A percentile compares a stretch with the other conserved stretches of the same genome.
phyloP scores from a whole-genome alignment of 768 basidiomycete genomes.

The Mycena pura region DNA sequence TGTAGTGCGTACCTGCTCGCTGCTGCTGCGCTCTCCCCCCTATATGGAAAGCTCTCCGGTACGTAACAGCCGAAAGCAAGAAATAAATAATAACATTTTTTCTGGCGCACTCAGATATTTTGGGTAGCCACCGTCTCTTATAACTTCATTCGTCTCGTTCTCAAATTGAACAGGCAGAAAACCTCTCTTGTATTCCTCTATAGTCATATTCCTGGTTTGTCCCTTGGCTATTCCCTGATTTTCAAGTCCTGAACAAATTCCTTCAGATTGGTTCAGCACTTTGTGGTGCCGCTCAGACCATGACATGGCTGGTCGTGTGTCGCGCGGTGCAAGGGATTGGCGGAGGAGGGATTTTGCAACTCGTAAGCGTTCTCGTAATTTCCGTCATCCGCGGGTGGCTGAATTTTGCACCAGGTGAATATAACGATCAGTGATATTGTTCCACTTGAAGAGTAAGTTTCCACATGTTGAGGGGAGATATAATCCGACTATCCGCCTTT shows the following conservation, averaged over 20 bases:
- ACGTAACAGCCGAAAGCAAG: conserved; percentile 35
- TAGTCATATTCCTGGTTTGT: conserved; percentile 71
- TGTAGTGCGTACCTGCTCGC: conserved; percentile 76
- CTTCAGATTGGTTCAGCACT: conserved; percentile 76
- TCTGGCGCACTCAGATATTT: conserved; percentile 18
- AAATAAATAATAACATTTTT: neutral
- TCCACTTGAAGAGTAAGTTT: conserved; percentile 71
- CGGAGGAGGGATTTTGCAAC: conserved; percentile 79
- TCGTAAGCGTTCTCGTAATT: conserved; percentile 46
- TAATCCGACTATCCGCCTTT: conserved; percentile 3
- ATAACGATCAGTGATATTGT: conserved; percentile 88
- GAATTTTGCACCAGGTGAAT: conserved; percentile 50
- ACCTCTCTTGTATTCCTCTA: conserved; percentile 69
- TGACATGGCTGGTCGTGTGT: conserved; percentile 78
- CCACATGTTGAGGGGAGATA: neutral
- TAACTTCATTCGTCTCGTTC: neutral
- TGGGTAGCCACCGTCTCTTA: conserved; percentile 1
- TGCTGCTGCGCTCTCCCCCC: conserved; percentile 67
- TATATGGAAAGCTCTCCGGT: conserved; percentile 83
- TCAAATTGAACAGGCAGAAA: conserved; percentile 58
- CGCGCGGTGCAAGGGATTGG: conserved; percentile 87
- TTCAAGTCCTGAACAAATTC: neutral
- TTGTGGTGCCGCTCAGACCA: conserved; percentile 80
- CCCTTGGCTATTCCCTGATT: neutral
- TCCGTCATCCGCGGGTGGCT: neutral